Evolutionary conservation across 108 stramenopile species (phyloP).

Genomic region (Epipyxis sp.): DNA sequence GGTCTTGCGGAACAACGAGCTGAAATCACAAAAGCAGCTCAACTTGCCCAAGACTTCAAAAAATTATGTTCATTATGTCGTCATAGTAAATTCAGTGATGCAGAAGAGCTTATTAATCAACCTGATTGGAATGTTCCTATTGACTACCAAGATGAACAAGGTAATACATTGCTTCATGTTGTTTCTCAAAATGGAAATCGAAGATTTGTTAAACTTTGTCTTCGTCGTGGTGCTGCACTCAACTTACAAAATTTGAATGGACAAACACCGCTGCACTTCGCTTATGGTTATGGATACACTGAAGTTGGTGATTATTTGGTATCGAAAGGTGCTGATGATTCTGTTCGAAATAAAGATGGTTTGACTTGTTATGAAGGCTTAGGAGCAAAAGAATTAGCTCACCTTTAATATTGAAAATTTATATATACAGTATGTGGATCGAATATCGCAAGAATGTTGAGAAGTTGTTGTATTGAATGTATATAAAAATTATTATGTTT

Average conservation of each 20-base stretch:
- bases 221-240: constrained; percentile 69
- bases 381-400: constrained; percentile 7
- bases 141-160: constrained; percentile 70
- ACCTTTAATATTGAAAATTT: neutral
- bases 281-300: constrained; percentile 66
- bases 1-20: constrained; percentile 31
- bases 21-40: constrained; percentile 41
- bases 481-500: no score
- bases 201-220: constrained; percentile 69
- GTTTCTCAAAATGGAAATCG: constrained; percentile 78
- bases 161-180: constrained; percentile 70
- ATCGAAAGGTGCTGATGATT: constrained; percentile 71
- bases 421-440: no score
- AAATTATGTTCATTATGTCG: constrained; percentile 63
- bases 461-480: no score
- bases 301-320: constrained; percentile 69
- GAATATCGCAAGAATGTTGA: no score
- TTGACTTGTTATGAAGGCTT: constrained; percentile 75
- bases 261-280: constrained; percentile 71
- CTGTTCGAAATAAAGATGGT: constrained; percentile 63
- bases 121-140: constrained; percentile 64
- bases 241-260: constrained; percentile 71
- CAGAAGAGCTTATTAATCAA: constrained; percentile 59
- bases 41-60: constrained; percentile 54
- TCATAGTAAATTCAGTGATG: constrained; percentile 60